Evolutionary conservation across 2,329 filamentous ascomycete genomes (phyloP).

Genomic region (Phoma herbarum): DNA sequence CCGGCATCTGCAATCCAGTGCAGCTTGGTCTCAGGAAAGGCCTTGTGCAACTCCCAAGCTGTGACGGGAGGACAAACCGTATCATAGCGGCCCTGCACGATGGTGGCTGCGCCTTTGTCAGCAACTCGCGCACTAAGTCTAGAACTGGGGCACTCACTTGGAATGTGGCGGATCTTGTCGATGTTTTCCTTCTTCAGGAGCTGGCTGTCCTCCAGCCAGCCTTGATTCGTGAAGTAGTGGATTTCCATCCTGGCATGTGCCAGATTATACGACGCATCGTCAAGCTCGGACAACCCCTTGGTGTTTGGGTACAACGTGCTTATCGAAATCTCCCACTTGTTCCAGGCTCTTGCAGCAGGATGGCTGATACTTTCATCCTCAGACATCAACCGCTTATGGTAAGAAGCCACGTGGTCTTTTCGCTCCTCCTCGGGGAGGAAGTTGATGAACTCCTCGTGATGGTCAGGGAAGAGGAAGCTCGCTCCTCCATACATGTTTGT

Average conservation of each 20-base stretch:
- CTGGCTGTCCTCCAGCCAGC: slow-evolving; percentile 55
- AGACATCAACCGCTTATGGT: slow-evolving; percentile 54
- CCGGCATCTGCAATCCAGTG: slow-evolving; percentile 48
- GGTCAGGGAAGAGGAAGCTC: slow-evolving; percentile 52
- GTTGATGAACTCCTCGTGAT: slow-evolving; percentile 49
- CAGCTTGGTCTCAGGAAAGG: slow-evolving; percentile 47
- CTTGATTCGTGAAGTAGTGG: slow-evolving; percentile 56
- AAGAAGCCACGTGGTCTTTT: slow-evolving; percentile 48
- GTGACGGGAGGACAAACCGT: slow-evolving; percentile 56
- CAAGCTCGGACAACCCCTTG: slow-evolving; percentile 32
- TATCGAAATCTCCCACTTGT: slow-evolving; percentile 48
- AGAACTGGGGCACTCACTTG: slow-evolving; percentile 23
- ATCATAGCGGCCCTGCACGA: slow-evolving; percentile 59
- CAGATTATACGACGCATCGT: slow-evolving; percentile 42
- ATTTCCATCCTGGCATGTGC: slow-evolving; percentile 55
- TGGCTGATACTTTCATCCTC: slow-evolving; percentile 39
- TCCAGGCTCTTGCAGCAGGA: slow-evolving; percentile 50
- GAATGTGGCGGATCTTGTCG: slow-evolving; percentile 50
- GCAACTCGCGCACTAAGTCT: too few relatives aligned
- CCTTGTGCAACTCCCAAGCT: slow-evolving; percentile 56
- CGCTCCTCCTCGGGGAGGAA: slow-evolving; percentile 52
- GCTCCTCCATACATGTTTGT: slow-evolving; percentile 40
- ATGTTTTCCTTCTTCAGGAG: slow-evolving; percentile 48
- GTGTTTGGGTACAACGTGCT: slow-evolving; percentile 37
- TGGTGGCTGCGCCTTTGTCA: slow-evolving; percentile 33